These are phyloP conservation scores for Mycena filopes DNA, from an alignment of 768 basidiomycete species.

Conservation along the genomic window DNA sequence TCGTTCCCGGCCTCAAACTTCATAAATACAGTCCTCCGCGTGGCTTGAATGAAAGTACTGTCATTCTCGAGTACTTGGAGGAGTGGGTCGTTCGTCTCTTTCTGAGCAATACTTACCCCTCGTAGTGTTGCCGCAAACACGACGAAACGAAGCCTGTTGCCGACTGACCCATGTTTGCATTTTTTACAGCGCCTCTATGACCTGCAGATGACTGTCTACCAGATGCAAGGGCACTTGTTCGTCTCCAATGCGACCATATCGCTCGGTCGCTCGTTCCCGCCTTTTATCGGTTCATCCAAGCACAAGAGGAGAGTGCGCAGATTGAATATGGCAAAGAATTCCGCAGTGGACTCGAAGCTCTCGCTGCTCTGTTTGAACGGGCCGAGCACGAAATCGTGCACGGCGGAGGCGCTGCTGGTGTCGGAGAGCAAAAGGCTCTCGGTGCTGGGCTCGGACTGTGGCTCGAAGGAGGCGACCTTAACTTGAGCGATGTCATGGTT, in stretches of 20 bases:
- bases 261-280: slow-evolving; percentile 72
- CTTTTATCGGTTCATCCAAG: slow-evolving; percentile 81
- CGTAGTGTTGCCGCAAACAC: slow-evolving; percentile 61
- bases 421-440: slow-evolving; percentile 51
- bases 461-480: slow-evolving; percentile 65
- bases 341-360: slow-evolving; percentile 56
- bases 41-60: slow-evolving; percentile 81
- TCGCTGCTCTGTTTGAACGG: slow-evolving; percentile 67
- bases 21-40: slow-evolving; percentile 64
- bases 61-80: slow-evolving; percentile 83
- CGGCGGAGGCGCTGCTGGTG: slow-evolving; percentile 50
- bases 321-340: slow-evolving; percentile 65
- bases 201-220: slow-evolving; percentile 2
- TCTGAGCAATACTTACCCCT: slow-evolving; percentile 1
- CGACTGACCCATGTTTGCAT: slow-evolving; percentile 69
- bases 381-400: slow-evolving; percentile 57
- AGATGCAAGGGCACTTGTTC: slow-evolving; percentile 77
- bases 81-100: slow-evolving; percentile 58
- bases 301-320: slow-evolving; percentile 67
- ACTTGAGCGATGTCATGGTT: slow-evolving; percentile 74
- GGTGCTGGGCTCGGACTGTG: slow-evolving; percentile 65
- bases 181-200: not conserved
- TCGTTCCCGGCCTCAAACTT: slow-evolving; percentile 78
- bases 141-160: slow-evolving; percentile 64
- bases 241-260: slow-evolving; percentile 76